Conservation (phyloP, 2,329 filamentous ascomycete genomes). For the Dendrostoma leiphaemia region DNA sequence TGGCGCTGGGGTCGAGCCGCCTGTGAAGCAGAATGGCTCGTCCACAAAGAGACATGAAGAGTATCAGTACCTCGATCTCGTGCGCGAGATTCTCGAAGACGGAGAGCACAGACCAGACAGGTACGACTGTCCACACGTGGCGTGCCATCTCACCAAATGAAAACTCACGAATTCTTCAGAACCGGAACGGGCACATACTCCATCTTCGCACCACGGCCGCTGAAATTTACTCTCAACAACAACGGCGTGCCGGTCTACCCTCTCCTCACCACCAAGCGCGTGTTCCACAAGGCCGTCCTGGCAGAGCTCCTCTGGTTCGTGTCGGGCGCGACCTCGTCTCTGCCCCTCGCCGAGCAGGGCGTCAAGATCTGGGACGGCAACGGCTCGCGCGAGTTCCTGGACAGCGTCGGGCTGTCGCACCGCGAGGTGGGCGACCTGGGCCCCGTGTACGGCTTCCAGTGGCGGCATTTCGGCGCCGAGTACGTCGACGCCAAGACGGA, state of each 20-base stretch:
- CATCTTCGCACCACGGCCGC: conserved; percentile 80
- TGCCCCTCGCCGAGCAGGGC: conserved; percentile 71
- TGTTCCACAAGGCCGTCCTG: conserved; percentile 86
- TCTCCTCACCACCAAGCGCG: conserved; percentile 94
- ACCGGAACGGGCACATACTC: conserved; percentile 93
- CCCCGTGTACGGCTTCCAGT: conserved; percentile 97
- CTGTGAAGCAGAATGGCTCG: conserved; percentile 3
- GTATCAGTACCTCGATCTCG: conserved; percentile 87
- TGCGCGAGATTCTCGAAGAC: conserved; percentile 75
- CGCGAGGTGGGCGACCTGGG: conserved; percentile 87
- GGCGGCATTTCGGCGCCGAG: conserved; percentile 94
- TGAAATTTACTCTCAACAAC: conserved; percentile 81
- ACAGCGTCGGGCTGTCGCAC: conserved; percentile 76
- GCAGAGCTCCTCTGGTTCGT: conserved; percentile 97
- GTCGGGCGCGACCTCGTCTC: conserved; percentile 76
- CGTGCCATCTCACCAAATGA: neutral
- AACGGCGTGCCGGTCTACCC: conserved; percentile 68
- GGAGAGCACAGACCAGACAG: conserved; percentile 90
- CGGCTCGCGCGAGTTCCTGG: conserved; percentile 84
- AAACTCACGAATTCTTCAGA: conserved; percentile 38
- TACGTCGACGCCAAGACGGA: conserved; percentile 78
- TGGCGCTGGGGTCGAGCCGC: neutral
- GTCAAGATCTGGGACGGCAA: conserved; percentile 99
- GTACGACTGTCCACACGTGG: conserved; percentile 37
- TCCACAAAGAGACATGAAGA: conserved; percentile 67